phyloP scores from a whole-genome alignment of 2,329 filamentous ascomycete species.

The Pseudohalonectria lignicola region DNA sequence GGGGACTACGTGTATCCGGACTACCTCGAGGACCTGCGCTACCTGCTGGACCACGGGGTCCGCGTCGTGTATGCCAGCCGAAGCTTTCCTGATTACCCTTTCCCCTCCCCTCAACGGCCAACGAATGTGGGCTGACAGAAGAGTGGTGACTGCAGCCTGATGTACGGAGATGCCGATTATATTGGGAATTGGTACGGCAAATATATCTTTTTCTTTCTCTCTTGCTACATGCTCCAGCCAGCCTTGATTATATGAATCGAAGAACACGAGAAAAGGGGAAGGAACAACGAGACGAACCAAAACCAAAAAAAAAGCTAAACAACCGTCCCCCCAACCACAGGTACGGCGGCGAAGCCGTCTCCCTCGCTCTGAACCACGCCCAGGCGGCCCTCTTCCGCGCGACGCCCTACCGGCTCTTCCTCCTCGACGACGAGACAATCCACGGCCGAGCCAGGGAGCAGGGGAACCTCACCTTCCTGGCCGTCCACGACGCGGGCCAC shows the following conservation, averaged over 20 bases:
- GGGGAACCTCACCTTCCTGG: constrained; percentile 52
- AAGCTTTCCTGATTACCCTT: not conserved
- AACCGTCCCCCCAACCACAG: not conserved
- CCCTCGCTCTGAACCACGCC: constrained; percentile 34
- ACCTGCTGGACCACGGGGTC: constrained; percentile 35
- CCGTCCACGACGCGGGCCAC: constrained; percentile 45
- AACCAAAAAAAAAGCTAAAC: too few species aligned
- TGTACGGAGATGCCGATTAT: constrained; percentile 40
- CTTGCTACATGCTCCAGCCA: too few species aligned
- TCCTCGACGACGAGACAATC: constrained; percentile 48
- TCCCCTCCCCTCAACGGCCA: not conserved
- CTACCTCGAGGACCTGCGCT: constrained; percentile 29
- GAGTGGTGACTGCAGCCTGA: too few species aligned
- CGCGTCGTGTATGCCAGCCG: constrained; percentile 26
- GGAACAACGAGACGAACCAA: too few species aligned
- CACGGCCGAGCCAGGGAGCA: constrained; percentile 60
- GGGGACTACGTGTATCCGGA: constrained; percentile 33
- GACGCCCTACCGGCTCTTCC: constrained; percentile 55
- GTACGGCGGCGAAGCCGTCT: constrained; percentile 51
- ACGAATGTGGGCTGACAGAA: too few species aligned
- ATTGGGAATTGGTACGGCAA: constrained; percentile 32
- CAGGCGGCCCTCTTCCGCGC: constrained; percentile 32
- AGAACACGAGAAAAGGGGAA: not conserved
- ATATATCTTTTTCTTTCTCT: not conserved
- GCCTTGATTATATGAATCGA: too few species aligned